Evolutionary conservation across 345 rosid species (phyloP).

Genomic region (Gossypium ekmanianum): DNA sequence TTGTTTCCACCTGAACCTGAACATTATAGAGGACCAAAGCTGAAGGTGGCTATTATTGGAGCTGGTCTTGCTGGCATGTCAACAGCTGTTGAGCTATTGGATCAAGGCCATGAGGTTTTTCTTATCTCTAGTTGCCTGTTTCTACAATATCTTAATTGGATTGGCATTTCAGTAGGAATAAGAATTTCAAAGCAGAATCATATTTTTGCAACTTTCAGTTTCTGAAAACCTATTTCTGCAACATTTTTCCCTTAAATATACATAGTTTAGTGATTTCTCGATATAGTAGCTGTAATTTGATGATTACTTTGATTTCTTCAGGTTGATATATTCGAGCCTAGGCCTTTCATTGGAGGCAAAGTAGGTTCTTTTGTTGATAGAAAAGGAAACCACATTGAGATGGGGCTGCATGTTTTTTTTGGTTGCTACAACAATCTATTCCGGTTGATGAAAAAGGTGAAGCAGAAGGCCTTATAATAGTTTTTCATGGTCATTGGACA

Average conservation of each 20-base stretch:
- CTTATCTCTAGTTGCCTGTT: background rate
- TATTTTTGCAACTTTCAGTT: background rate
- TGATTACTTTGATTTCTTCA: conserved; percentile 26
- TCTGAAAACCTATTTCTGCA: background rate
- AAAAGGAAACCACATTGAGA: conserved; percentile 90
- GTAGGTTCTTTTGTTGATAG: conserved; percentile 98
- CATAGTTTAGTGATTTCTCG: background rate
- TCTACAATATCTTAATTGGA: background rate
- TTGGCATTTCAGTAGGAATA: background rate
- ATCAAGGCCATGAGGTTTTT: conserved; percentile 94
- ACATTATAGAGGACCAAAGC: conserved; percentile 83
- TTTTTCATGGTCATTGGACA: conserved; percentile 9
- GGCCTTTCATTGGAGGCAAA: conserved; percentile 94
- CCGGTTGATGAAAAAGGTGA: conserved; percentile 94
- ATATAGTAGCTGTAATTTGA: background rate
- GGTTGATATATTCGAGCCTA: conserved; percentile 96
- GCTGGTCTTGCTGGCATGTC: conserved; percentile 99
- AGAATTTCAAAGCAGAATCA: background rate
- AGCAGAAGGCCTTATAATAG: conserved; percentile 8
- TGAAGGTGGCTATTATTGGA: conserved; percentile 95
- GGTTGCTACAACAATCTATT: conserved; percentile 98
- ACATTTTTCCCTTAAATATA: background rate
- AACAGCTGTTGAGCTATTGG: conserved; percentile 90
- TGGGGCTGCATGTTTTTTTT: conserved; percentile 97
- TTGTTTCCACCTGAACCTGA: conserved; percentile 93